phyloP scores from a whole-genome alignment of 208 protist genomes.

The Wallacemonas sp. region DNA sequence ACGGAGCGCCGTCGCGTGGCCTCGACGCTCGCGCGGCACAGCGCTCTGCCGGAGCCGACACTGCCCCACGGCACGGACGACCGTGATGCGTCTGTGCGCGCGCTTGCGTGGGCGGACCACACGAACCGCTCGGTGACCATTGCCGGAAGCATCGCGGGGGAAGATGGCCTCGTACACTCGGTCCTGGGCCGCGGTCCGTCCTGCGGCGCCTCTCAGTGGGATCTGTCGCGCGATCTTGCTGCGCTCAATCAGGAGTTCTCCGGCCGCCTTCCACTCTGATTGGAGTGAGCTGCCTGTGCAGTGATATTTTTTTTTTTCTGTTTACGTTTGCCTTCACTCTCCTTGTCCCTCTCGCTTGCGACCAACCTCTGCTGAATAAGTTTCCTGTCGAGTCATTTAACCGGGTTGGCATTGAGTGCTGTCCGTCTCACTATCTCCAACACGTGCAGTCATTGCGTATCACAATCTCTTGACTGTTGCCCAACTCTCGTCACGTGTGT shows the following conservation, averaged over 20 bases:
- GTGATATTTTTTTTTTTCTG: neutral
- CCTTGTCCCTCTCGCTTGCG: neutral
- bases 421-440: too few relatives aligned
- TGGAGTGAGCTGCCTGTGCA: neutral
- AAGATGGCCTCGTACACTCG: constrained; percentile 7
- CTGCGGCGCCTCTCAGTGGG: neutral
- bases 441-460: too few relatives aligned
- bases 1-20: neutral
- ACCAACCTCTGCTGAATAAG: too few relatives aligned
- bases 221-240: neutral
- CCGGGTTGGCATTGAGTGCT: too few relatives aligned
- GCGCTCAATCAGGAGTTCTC: neutral
- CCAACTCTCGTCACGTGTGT: too few relatives aligned
- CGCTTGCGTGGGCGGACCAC: too few relatives aligned
- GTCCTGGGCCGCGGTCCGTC: neutral
- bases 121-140: too few relatives aligned
- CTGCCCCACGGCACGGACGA: neutral
- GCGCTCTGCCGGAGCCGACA: too few relatives aligned
- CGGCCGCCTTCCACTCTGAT: neutral
- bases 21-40: neutral
- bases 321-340: constrained; percentile 15
- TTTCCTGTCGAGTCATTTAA: too few relatives aligned
- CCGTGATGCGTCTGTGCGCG: neutral
- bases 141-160: neutral
- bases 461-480: too few relatives aligned